Base-by-base conservation (phyloP, 345 rosid genomes). In the Lepidium didymum region DNA sequence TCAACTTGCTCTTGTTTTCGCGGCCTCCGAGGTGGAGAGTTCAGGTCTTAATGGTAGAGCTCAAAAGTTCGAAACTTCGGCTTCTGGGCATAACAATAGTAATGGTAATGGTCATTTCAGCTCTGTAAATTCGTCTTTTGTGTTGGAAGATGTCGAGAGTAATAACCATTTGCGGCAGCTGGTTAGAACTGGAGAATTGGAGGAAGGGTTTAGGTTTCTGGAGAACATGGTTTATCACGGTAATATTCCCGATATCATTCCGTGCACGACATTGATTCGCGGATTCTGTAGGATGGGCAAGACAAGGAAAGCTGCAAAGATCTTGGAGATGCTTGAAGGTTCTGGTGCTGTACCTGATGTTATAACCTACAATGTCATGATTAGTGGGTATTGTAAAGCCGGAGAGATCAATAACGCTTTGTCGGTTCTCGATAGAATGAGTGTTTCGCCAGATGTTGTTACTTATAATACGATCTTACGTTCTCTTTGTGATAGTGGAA, bases 381-480 rank as follows among this genome's bases (percentile, higher is more conserved):
- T 90, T 21, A 72, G 93, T 46, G 96, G 91, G 62, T 90, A 86
- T 64, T 93, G 98, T 68, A 90, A 75, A 82, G 84, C 88, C 0
- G 93, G 93, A 49, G 89, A 88, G 81, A 82, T 90, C 60, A 85
- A 78, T 66, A 85, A 73, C 40, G 97, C 97, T 7, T 68, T 92
- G 51, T 75, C 36, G 8, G 60, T 90, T 49, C 79, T 92, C 58
- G 91, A 88, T 5, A 80, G 75, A 41, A 90, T 92, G 98, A 83
- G 81, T 38, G 86, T 86, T 68, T 84, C 91, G 3, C 87, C 96
- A 0, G 93, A 92, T 80, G 96, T 90, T 23, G 96, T 87, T 33
- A 90, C 98, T 1, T 90, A 83, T 56, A 90, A 92, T 34, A 92
- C 98, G 1, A 85, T 90, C 54, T 58, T 90, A 75, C 86, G 92